These are phyloP conservation scores for Atkinsonella hypoxylon DNA, from an alignment of 2,329 filamentous ascomycete genomes.

Conservation along the genomic window DNA sequence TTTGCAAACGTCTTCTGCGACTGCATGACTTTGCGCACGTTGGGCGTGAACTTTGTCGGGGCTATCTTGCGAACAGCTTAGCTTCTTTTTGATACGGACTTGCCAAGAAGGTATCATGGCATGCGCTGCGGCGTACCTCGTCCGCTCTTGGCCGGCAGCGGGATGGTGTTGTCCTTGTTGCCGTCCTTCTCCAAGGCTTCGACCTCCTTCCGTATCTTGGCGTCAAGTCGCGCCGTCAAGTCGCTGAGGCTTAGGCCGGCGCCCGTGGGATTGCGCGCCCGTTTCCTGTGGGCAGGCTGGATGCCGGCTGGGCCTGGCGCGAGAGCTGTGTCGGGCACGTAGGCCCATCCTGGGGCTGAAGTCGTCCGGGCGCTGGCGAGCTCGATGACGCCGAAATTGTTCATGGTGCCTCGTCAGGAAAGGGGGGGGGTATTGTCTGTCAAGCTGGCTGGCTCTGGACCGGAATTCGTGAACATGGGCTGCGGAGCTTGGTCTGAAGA, in stretches of 20 bases:
- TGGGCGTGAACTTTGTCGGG: conserved; percentile 49
- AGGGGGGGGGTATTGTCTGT: too few relatives aligned
- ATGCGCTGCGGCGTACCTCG: conserved; percentile 24
- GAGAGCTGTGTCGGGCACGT: conserved; percentile 64
- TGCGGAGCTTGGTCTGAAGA: too few relatives aligned
- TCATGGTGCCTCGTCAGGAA: conserved; percentile 28
- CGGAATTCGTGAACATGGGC: too few relatives aligned
- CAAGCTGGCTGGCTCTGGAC: too few relatives aligned
- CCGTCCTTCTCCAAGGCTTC: conserved; percentile 75
- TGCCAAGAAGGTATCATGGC: too few relatives aligned
- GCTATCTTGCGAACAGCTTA: too few relatives aligned
- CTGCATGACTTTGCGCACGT: conserved; percentile 64
- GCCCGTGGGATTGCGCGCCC: conserved; percentile 47
- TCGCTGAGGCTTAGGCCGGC: conserved; percentile 44
- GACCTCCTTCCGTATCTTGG: conserved; percentile 69
- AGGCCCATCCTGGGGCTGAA: conserved; percentile 79
- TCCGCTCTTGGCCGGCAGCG: conserved; percentile 46
- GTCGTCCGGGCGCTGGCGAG: conserved; percentile 59
- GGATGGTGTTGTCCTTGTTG: conserved; percentile 58
- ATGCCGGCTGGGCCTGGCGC: conserved; percentile 40
- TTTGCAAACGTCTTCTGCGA: conserved; percentile 77
- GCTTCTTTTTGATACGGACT: too few relatives aligned
- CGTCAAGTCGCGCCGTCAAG: conserved; percentile 68
- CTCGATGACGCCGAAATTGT: conserved; percentile 70
- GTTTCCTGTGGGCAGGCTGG: conserved; percentile 52